Base-by-base conservation (phyloP, 2,329 filamentous ascomycete species). In the Botrytis squamosa region DNA sequence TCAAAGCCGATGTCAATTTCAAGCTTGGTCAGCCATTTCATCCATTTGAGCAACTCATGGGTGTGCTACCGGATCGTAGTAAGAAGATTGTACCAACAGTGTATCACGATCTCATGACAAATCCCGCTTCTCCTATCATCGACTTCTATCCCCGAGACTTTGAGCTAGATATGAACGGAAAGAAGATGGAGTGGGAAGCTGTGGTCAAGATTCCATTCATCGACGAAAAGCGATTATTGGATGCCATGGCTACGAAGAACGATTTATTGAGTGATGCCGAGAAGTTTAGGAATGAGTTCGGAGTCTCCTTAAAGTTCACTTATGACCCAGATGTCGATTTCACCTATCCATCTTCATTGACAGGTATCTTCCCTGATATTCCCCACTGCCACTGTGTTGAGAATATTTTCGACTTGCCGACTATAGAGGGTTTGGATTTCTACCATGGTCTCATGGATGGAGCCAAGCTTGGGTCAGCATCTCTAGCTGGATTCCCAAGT, bases 101-200 rank as follows among this genome's bases (percentile, higher is more conserved):
- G 6, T 98, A 97, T 83, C 93, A 96, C 83, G 90, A 93, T 40
- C 86, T 99, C 67, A 99, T 99, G 96, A 98, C 94, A 2, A 93
- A 93, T 72, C 87, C 92, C 2, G 89, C 92, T 25, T 98, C 95
- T 25, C 94, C 96, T 2, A 99, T 99, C 81, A 92, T 97, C 80
- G 96, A 99, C 81, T 99, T 99, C 82, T 99, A 99, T 80, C 96
- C 96, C 3, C 89, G 95, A 78, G 96, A 99, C 79, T 99, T 99
- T 80, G 94, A 97, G 77, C 87, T 99, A 59, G 97, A 99, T 81
- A 98, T 99, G 96, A 98, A 99, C 79, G 97, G 96, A 74, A 99
- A 99, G 86, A 99, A 97, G 85, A 97, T 97, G 92, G 97, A 99
- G 76, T 99, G 96, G 96, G 96, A 99, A 82, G 96, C 96, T 42